A percentile compares a stretch with the other conserved stretches of the same genome.
Conservation (phyloP, 176 grass and related monocot species). For the Stipa capillata region DNA sequence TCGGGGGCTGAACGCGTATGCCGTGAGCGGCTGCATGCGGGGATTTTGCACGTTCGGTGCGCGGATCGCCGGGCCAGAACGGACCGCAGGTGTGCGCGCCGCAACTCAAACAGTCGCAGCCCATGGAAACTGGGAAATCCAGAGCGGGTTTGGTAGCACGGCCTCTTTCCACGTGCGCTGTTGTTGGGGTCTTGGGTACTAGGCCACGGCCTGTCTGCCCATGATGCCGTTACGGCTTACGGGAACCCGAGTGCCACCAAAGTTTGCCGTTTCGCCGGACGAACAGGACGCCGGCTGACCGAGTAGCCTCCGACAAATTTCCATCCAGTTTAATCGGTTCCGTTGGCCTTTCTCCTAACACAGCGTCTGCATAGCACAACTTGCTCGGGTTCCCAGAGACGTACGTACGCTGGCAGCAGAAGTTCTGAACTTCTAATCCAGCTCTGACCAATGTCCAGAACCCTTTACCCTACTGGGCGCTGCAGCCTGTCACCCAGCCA, state of each 20-base stretch:
- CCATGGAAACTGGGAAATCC: background rate
- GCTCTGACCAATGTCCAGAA: background rate
- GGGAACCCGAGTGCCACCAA: too few species aligned
- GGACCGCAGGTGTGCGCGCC: background rate
- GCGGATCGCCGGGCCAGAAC: background rate
- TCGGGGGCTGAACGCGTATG: background rate
- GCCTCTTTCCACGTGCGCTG: background rate
- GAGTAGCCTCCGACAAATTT: background rate
- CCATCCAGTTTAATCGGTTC: background rate
- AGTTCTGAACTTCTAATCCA: too few species aligned
- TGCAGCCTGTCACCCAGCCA: too few species aligned
- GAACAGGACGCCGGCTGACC: too few species aligned
- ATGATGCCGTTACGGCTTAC: background rate
- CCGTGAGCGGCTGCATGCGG: too few species aligned
- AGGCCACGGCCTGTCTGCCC: background rate
- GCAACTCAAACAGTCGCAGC: too few species aligned
- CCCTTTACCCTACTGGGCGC: too few species aligned
- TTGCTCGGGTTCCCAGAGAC: background rate
- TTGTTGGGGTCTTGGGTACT: background rate
- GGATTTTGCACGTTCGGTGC: background rate
- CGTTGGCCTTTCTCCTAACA: background rate
- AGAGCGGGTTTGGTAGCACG: background rate
- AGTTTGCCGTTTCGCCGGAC: too few species aligned
- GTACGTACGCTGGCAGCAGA: too few species aligned
- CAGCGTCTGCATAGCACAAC: background rate